These are phyloP conservation scores for Fusarium mundagurra DNA, from an alignment of 2,329 filamentous ascomycete genomes.

Conservation along the genomic window DNA sequence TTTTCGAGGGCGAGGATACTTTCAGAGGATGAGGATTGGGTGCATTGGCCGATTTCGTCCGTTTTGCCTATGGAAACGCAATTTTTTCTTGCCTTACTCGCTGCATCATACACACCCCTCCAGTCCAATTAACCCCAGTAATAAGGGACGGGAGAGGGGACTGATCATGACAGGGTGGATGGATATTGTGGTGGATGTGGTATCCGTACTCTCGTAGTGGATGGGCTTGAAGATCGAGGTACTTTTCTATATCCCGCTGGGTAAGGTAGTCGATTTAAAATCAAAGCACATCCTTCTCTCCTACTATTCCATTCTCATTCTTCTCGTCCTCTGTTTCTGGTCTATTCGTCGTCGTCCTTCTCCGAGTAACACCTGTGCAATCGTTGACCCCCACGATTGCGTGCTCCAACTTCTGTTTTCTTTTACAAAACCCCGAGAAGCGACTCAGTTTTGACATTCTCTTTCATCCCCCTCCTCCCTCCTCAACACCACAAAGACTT, in stretches of 20 bases:
- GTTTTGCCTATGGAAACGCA: constrained; percentile 37
- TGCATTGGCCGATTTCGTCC: constrained; percentile 37
- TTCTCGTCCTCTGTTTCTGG: constrained; percentile 20
- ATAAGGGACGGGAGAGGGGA: constrained; percentile 26
- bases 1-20: constrained; percentile 29
- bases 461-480: neutral
- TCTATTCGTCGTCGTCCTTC: constrained; percentile 12
- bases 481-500: constrained; percentile 5
- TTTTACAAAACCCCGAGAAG: constrained; percentile 20
- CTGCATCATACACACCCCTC: constrained; percentile 19
- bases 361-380: constrained; percentile 25
- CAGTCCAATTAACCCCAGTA: constrained; percentile 24
- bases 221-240: constrained; percentile 23
- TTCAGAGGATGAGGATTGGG: constrained; percentile 18
- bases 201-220: constrained; percentile 24
- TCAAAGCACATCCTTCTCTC: constrained; percentile 20
- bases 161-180: constrained; percentile 35
- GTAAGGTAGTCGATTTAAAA: constrained; percentile 31
- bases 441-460: constrained; percentile 13
- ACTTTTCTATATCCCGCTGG: constrained; percentile 13
- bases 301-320: constrained; percentile 4
- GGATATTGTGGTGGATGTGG: constrained; percentile 15
- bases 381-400: constrained; percentile 47
- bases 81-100: constrained; percentile 35
- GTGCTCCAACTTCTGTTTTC: constrained; percentile 40